A percentile compares a stretch with the other conserved stretches of the same genome.
Evolutionary conservation across 2,329 filamentous ascomycete genomes (phyloP).

Genomic region (Phoma sp.): DNA sequence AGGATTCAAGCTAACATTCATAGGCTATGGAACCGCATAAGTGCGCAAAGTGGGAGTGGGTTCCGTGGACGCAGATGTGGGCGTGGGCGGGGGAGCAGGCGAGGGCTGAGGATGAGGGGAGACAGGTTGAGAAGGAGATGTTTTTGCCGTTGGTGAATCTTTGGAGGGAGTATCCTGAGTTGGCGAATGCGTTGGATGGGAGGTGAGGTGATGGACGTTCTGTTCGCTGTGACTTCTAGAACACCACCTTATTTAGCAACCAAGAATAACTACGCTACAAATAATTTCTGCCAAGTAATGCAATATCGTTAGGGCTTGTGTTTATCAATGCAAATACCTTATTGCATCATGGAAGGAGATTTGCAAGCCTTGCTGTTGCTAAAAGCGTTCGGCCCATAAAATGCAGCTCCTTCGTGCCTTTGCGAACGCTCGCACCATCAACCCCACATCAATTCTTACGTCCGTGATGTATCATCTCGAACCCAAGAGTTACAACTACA

Average conservation of each 20-base stretch:
- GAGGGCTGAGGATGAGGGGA: constrained; percentile 34
- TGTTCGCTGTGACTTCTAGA: background rate
- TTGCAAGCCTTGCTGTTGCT: too few species aligned
- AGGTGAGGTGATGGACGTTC: constrained; percentile 5
- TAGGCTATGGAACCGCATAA: constrained; percentile 59
- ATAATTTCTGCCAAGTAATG: too few species aligned
- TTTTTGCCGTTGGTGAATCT: constrained; percentile 60
- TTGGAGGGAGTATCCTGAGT: constrained; percentile 43
- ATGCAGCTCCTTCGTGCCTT: too few species aligned
- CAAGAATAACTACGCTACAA: too few species aligned
- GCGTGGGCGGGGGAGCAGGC: constrained; percentile 46
- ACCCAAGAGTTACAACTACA: background rate
- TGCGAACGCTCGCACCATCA: constrained; percentile 1
- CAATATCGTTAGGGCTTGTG: too few species aligned
- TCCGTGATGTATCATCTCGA: background rate
- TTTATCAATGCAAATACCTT: too few species aligned
- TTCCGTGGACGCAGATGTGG: constrained; percentile 58
- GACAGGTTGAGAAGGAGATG: constrained; percentile 44
- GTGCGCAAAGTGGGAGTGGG: constrained; percentile 64
- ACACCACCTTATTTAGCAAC: too few species aligned
- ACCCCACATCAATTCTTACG: constrained; percentile 2
- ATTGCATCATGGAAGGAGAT: too few species aligned
- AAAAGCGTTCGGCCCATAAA: too few species aligned
- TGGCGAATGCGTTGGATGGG: constrained; percentile 30
- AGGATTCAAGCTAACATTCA: constrained; percentile 6